Conservation (phyloP, 2,329 filamentous ascomycete genomes). For the Epicoccum nigrum region DNA sequence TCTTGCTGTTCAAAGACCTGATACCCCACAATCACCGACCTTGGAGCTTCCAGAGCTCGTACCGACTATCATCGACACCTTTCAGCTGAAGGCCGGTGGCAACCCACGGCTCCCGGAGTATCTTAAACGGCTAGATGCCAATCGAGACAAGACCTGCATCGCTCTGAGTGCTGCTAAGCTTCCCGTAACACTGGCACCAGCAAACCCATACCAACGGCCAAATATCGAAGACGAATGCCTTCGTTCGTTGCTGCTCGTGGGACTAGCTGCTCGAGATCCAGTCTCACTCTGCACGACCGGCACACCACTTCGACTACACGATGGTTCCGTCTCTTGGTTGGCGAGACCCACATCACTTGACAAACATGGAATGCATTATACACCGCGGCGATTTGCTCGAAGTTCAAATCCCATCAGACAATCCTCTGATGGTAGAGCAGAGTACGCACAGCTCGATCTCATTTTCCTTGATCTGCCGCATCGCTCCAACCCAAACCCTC, state of each 20-base stretch:
- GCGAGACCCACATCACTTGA: conserved; percentile 38
- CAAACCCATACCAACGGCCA: conserved; percentile 36
- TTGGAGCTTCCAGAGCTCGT: conserved; percentile 20
- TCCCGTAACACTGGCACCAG: conserved; percentile 45
- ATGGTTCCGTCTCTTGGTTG: conserved; percentile 44
- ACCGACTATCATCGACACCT: conserved; percentile 44
- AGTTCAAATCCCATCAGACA: conserved; percentile 29
- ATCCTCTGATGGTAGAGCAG: conserved; percentile 42
- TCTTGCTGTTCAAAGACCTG: conserved; percentile 22
- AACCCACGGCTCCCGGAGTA: conserved; percentile 50
- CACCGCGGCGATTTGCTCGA: conserved; percentile 21
- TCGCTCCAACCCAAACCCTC: conserved; percentile 34
- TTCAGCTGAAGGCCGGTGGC: conserved; percentile 51
- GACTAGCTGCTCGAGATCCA: conserved; percentile 50
- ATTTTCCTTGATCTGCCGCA: conserved; percentile 47
- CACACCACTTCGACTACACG: conserved; percentile 39
- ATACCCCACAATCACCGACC: conserved; percentile 18
- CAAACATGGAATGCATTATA: conserved; percentile 12
- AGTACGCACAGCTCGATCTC: conserved; percentile 50
- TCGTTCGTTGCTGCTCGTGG: conserved; percentile 49
- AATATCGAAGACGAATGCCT: conserved; percentile 50
- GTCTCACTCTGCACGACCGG: conserved; percentile 49
- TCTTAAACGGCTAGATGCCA: conserved; percentile 49
- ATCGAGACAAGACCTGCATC: conserved; percentile 53
- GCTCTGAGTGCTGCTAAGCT: conserved; percentile 50